phyloP scores from a whole-genome alignment of 2,329 filamentous ascomycete species.

The Bipolaris bicolor region DNA sequence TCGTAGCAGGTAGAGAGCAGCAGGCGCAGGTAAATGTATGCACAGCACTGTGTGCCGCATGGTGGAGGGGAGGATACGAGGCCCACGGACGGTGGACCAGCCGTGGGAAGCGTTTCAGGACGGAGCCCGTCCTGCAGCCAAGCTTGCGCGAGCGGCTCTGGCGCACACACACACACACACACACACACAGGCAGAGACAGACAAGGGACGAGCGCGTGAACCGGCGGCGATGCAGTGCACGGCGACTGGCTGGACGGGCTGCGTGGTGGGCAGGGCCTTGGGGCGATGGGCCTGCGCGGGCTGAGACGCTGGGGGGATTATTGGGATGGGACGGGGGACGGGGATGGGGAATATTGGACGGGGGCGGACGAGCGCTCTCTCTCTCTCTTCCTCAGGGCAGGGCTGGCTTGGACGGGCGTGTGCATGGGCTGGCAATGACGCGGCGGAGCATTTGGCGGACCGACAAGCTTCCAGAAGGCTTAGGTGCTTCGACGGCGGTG shows the following conservation, averaged over 20 bases:
- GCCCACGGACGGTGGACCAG: constrained; percentile 11
- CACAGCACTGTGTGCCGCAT: constrained; percentile 9
- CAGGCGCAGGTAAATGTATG: constrained; percentile 5
- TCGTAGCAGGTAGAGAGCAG: constrained; percentile 5
- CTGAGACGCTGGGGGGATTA: neutral
- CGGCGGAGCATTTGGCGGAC: constrained; percentile 14
- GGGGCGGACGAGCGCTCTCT: neutral
- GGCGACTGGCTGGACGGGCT: neutral
- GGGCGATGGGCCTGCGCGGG: neutral
- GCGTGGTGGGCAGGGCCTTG: too few species aligned
- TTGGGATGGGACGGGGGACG: neutral
- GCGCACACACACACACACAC: neutral
- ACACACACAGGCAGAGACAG: too few species aligned
- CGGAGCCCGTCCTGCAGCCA: constrained; percentile 21
- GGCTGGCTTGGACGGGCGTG: neutral
- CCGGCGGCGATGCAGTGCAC: neutral
- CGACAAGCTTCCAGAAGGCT: constrained; percentile 26
- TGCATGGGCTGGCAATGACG: constrained; percentile 6
- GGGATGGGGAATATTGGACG: neutral
- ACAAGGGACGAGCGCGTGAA: constrained; percentile 4
- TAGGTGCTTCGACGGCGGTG: constrained; percentile 16
- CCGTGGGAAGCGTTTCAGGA: constrained; percentile 23
- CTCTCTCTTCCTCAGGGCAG: neutral
- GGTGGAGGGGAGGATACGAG: neutral
- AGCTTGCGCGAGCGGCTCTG: constrained; percentile 20